Percentiles rank a stretch among this genome's conserved stretches.
These are phyloP conservation scores for Picea abies DNA, from an alignment of 83 land plant species.

Conservation along the genomic window DNA sequence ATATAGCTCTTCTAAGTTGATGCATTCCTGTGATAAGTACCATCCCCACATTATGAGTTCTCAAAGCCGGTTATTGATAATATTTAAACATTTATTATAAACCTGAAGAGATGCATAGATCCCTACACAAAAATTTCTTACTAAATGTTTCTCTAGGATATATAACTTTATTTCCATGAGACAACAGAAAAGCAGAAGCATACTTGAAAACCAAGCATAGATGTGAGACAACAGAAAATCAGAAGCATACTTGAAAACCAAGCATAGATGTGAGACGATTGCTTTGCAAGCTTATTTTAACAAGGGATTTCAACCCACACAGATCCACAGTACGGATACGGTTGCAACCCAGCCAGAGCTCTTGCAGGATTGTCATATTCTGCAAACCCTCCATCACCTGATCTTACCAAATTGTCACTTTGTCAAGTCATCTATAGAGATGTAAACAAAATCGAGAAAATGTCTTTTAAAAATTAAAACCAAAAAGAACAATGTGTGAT, in stretches of 20 bases:
- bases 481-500: neutral
- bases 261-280: slow-evolving; percentile 89
- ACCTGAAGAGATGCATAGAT: neutral
- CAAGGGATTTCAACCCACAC: slow-evolving; percentile 80
- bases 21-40: slow-evolving; percentile 66
- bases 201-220: slow-evolving; percentile 92
- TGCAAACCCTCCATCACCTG: slow-evolving; percentile 95
- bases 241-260: slow-evolving; percentile 76
- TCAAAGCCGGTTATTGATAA: neutral
- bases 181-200: neutral
- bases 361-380: slow-evolving; percentile 65
- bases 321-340: slow-evolving; percentile 78
- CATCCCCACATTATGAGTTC: neutral
- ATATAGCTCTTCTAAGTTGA: slow-evolving; percentile 88
- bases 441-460: neutral
- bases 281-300: slow-evolving; percentile 92
- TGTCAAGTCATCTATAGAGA: slow-evolving; percentile 6
- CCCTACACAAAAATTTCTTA: neutral
- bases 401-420: neutral
- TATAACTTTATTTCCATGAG: neutral
- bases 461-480: neutral
- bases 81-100: neutral
- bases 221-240: slow-evolving; percentile 52
- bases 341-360: slow-evolving; percentile 95
- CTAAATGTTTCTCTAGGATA: neutral